These are phyloP conservation scores for Elsinoe australis DNA, from an alignment of 2,329 filamentous ascomycete genomes.

Conservation along the genomic window DNA sequence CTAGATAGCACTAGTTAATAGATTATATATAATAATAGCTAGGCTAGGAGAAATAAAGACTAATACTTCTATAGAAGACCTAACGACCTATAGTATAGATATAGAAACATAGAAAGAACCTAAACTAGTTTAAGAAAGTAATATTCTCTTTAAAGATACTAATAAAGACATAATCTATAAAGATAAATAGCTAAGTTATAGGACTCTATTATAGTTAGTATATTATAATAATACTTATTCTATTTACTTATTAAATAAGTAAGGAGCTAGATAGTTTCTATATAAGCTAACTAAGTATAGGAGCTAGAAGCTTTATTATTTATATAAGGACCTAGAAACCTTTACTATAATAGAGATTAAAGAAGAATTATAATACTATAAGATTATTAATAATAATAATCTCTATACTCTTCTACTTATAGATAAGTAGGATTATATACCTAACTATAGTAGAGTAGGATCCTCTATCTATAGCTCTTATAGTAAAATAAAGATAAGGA, in stretches of 20 bases:
- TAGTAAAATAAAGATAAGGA: not conserved
- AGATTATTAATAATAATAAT: not conserved
- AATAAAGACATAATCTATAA: not conserved
- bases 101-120: not conserved
- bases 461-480: not conserved
- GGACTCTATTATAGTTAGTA: not conserved
- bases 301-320: not conserved
- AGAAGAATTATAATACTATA: not conserved
- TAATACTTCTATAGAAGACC: not conserved
- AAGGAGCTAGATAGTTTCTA: not conserved
- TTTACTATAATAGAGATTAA: not conserved
- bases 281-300: not conserved
- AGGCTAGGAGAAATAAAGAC: conserved; percentile 2
- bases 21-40: conserved; percentile 2
- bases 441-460: not conserved
- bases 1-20: not conserved
- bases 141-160: not conserved
- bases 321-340: not conserved
- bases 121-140: not conserved
- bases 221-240: not conserved
- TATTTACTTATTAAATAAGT: not conserved
- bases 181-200: not conserved
- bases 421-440: not conserved
- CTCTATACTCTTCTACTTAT: not conserved
- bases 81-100: not conserved